Base-by-base conservation (phyloP, 176 grass and related monocot species). In the Metroxylon sagu region DNA sequence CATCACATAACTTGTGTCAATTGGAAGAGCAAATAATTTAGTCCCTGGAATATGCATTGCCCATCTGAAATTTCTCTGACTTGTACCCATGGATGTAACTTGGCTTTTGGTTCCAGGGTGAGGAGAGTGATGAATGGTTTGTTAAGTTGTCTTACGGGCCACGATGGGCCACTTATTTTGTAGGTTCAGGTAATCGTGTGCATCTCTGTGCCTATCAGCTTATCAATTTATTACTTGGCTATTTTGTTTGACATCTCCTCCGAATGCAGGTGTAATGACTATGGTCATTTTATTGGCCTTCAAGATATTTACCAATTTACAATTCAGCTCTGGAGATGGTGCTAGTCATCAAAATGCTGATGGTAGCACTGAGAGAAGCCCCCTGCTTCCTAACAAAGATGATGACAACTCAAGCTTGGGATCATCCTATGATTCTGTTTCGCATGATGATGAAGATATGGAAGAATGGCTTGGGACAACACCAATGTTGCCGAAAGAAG, bases 361-460 rank as follows among this genome's bases (percentile, higher is more conserved):
- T 29, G 17, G 21, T 18, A 57, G 51, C 17, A 71, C 61, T 14
- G 52, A 49, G 64, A 71, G 59, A 59, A 29, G 19, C 50, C 48
- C 85, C 5, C 59, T 85, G 18, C 49, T 89, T 54, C 35, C 66
- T 30, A 72, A 52, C 68, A 85, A 95, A 70, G 88, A 92, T 0
- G 88, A 86, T 0, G 89, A 84, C 3, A 59, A 51, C 58, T 43
- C 1, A 26, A 95, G 85, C 81, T 68, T 85, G 76, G 89, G 89
- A 53, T 95, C 89, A 26, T 85, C 85, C 14, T 89, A 85, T 62
- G 89, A 95, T n/a, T 89, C 85, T 12, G 72, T 83, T 12, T 95
- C 89, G 16, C 54, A 83, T 55, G 79, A 85, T 27, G 81, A 35
- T 18, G 83, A 79, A 50, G 80, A 73, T 16, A 64, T 56, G 12